Evolutionary conservation across 495 filamentous ascomycete species (phyloP), one percentile per base, ranked within the genome.

Genomic region (Penicillium pancosmium): DNA sequence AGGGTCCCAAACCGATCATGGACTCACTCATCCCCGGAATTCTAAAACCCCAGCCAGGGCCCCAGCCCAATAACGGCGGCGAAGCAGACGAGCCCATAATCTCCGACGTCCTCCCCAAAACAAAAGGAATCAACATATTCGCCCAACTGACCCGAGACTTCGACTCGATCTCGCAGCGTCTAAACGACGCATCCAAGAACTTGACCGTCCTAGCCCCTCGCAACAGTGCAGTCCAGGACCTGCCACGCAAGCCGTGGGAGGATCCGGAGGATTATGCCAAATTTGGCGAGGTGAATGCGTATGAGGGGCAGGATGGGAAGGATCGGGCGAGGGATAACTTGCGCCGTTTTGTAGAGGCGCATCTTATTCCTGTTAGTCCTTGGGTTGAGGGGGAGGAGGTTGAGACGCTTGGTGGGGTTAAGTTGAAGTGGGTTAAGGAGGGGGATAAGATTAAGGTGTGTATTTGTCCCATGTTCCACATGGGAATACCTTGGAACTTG

Each of bases 161-260:
- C 68, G 86, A 88, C 40, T 76, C 80, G 35, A 82, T 96, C 40
- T 80, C 85, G 12, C 78, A 79, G 16, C 91, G 90, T 1, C 80
- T 98, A 8, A 85, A 90, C 59, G 84, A 92, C 70, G 71, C 76
- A 1, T 66, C 78, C 0, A 70, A 81, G 54, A 97, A 97, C 67
- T 88, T 92, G 11, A 98, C 95, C 1, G 89, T 98, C 25, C 82
- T 98, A 0, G 94, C 94, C 2, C 95, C 94, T 1, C 72, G 87
- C 6, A 98, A 98, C 72, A 85, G 83, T 40, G 91, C 85, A 1
- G 84, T 98, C 60, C 88, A 88, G 62, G 82, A 73, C 2, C 79
- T 98, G 40, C 91, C 92, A 0, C 80, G 90, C 56, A 98, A 98
- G 68, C 94, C 94, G 2, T 98, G 94, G 94, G 93, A 98, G 64